These are phyloP conservation scores for Marasmius tenuissimus DNA, from an alignment of 1,284 basidiomycete genomes.

Conservation along the genomic window DNA sequence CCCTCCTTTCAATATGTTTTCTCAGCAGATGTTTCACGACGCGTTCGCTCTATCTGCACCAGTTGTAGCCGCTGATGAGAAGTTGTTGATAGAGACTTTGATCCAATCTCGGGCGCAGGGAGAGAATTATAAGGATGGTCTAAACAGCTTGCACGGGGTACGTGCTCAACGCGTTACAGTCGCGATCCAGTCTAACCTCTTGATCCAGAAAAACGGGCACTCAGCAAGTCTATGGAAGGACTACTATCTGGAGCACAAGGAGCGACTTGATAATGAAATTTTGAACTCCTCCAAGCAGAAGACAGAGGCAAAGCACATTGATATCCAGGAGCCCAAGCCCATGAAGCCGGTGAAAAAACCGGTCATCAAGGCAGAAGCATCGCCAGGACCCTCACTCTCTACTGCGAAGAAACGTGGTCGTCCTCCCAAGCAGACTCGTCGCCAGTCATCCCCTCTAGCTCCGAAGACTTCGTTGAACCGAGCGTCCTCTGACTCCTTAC, in stretches of 20 bases:
- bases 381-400: slow-evolving; percentile 21
- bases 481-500: not conserved
- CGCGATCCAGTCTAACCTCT: not conserved
- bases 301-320: not conserved
- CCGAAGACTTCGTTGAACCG: slow-evolving; percentile 7
- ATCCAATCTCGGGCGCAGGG: not conserved
- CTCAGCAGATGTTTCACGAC: slow-evolving; percentile 53
- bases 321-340: slow-evolving; percentile 6
- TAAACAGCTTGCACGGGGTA: slow-evolving; percentile 43
- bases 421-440: slow-evolving; percentile 7
- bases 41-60: slow-evolving; percentile 50
- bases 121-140: slow-evolving; percentile 35
- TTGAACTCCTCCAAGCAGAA: slow-evolving; percentile 14
- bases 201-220: slow-evolving; percentile 13
- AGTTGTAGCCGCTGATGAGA: slow-evolving; percentile 58
- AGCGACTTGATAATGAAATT: slow-evolving; percentile 54
- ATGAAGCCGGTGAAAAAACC: slow-evolving; percentile 50
- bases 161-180: slow-evolving; percentile 12
- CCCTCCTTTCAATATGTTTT: slow-evolving; percentile 37
- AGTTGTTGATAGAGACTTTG: slow-evolving; percentile 43
- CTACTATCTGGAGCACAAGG: slow-evolving; percentile 53
- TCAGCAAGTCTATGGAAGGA: slow-evolving; percentile 19
- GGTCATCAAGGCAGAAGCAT: slow-evolving; percentile 21
- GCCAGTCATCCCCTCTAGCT: slow-evolving; percentile 3
- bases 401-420: not conserved